A percentile compares a stretch with the other conserved stretches of the same genome.
Evolutionary conservation across 192 early-diverging fungal species (phyloP).

Genomic region (Anaeromyces robustus): DNA sequence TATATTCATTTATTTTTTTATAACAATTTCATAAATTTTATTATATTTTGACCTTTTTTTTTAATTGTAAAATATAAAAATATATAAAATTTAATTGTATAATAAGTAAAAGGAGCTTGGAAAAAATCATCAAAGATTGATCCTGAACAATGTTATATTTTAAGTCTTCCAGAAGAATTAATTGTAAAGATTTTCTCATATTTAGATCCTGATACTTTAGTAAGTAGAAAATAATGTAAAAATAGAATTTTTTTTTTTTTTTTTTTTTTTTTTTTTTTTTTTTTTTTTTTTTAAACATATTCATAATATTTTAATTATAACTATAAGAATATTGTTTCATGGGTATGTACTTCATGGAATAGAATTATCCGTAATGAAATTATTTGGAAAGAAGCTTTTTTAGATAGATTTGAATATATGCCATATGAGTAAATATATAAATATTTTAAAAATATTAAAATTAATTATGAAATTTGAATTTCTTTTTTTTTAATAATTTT

Average conservation of each 20-base stretch:
- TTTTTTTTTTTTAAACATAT: too few relatives aligned
- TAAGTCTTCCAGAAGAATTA: background rate
- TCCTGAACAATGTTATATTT: background rate
- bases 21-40: too few relatives aligned
- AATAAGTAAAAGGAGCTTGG: background rate
- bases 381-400: background rate
- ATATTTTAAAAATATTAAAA: too few relatives aligned
- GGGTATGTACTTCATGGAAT: background rate
- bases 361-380: background rate
- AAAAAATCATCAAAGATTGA: background rate
- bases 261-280: too few relatives aligned
- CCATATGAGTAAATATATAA: background rate
- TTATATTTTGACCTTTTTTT: too few relatives aligned
- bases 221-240: too few relatives aligned
- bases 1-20: too few relatives aligned
- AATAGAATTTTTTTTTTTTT: too few relatives aligned
- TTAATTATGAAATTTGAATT: background rate
- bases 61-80: too few relatives aligned
- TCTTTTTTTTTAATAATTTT: background rate
- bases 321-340: background rate
- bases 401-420: background rate
- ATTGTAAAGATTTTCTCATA: background rate
- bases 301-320: too few relatives aligned
- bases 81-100: too few relatives aligned
- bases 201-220: background rate